Evolutionary conservation across 345 rosid genomes (phyloP).

Genomic region (Salix koriyanagi): DNA sequence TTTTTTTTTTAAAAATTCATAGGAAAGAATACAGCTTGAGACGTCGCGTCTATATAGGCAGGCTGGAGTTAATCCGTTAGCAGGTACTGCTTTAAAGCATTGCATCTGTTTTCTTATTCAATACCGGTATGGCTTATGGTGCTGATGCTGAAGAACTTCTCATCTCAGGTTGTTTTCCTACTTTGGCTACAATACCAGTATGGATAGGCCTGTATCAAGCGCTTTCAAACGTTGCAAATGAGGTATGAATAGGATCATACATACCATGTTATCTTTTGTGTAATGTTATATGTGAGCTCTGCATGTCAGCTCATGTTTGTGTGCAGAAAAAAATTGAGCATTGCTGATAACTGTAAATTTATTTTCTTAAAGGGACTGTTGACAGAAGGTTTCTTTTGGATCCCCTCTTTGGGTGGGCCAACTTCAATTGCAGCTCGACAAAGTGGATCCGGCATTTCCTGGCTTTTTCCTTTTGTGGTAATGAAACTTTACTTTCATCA

Average conservation of each 20-base stretch:
- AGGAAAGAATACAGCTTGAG: constrained; percentile 97
- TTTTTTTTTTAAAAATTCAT: not conserved
- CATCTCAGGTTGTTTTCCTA: constrained; percentile 83
- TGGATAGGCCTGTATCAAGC: constrained; percentile 99
- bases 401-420: constrained; percentile 94
- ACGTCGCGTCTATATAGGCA: constrained; percentile 85
- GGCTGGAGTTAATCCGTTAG: constrained; percentile 96
- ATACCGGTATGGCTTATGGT: constrained; percentile 1
- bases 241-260: constrained; percentile 41
- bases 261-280: constrained; percentile 4
- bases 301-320: too few relatives aligned
- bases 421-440: constrained; percentile 95
- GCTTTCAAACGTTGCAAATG: constrained; percentile 89
- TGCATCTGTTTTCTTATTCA: not conserved
- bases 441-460: constrained; percentile 93
- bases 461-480: constrained; percentile 98
- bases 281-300: not conserved
- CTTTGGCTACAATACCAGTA: constrained; percentile 59
- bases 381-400: constrained; percentile 99
- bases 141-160: constrained; percentile 16
- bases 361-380: constrained; percentile 56
- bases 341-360: constrained; percentile 15
- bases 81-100: constrained; percentile 47
- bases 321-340: not conserved
- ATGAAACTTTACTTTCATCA: constrained; percentile 14